Evolutionary conservation across 1,139 yeast genomes (phyloP), one percentile per base, ranked within the genome.

Genomic region (Blastobotrys elegans): DNA sequence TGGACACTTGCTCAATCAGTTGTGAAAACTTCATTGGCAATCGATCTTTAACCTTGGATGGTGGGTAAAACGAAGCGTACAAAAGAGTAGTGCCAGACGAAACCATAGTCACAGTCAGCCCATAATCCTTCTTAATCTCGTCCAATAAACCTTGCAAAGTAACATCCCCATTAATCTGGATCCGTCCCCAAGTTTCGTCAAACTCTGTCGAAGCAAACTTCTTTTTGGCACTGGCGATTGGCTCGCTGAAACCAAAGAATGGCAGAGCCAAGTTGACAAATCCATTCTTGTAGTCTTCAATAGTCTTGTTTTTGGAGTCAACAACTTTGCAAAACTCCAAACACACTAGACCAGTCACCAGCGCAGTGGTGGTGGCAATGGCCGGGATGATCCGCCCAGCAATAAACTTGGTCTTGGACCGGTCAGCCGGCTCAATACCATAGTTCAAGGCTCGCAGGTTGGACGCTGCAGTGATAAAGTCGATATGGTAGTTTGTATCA

Each of bases 281-380:
- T 1, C 98, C 98, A 64, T 92, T 92, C 73, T 88, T 92, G 71
- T 82, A 92, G 58, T 84, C 84, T 64, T 92, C 98, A 60, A 94
- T 77, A 53, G 82, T 82, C 53, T 71, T 73, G 55, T 77, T 78
- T 55, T 78, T 73, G 13, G 65, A 64, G 60, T 86, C 96, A 47
- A 82, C 88, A 53, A 92, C 92, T 71, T 92, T 92, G 74, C 88
- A 85, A 51, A 92, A 74, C 69, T 92, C 99, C 58, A 92, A 73
- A 62, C 95, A 87, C 35, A 89, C 95, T 61, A 92, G 75, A 40
- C 99, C 99, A 4, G 98, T 88, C 13, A 92, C 97, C 59, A 90
- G 74, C 11, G 97, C 95, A 18, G 99, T 92, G 4, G 99, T 94
- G 1, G 99, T 92, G 33, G 98, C 98, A 73, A 92, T 92, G 16